Evolutionary conservation across 208 protist species (phyloP), one percentile per base, ranked within the genome.

Genomic region (Leishmania mexicana): DNA sequence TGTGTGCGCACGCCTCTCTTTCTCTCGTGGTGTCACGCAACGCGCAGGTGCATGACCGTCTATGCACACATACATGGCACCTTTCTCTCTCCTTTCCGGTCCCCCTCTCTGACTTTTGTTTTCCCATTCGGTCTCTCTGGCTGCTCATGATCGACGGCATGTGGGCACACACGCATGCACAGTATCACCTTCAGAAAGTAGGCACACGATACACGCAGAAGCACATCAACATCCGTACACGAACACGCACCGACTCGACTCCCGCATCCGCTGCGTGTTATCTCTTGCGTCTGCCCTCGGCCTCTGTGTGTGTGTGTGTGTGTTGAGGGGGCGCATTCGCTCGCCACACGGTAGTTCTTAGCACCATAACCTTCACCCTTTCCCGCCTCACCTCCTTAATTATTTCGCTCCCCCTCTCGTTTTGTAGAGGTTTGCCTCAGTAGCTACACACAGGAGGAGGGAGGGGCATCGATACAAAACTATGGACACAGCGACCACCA

Each of bases 401-500:
- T 35, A 3, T 38, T 19, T 47, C 21, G 8, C 6, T 49, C 15
- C 17, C 38, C 10, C 68, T 74, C 45, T 45, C 45, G 2, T 1
- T 35, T 1, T 54, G 24, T 42, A 21, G 38, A 15, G 6, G 19
- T 47, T 13, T 35, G 68, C 10, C 4, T 47, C 5, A 73, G 68
- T 15, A 7, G 38, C 11, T 8, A n/a, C 68, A 35, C 38, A 62
- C 24, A 62, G 17, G 57, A 54, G 51, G 51, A 35, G 45, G 0
- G 45, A 71, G 19, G 4, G 3, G 65, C 19, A 28, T 45, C 65
- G 38, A 45, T 4, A 71, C 38, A 45, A 47, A 49, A 7, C 68
- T 35, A 88, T 82, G 81, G 68, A 84, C 40, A 85, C 67, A 54
- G 45, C 76, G 38, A 79, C 78, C 17, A 90, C 89, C 13, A 94